Percentiles rank a stretch among this genome's conserved stretches.
phyloP scores from a whole-genome alignment of 345 rosid species.

The Kandelia obovata region DNA sequence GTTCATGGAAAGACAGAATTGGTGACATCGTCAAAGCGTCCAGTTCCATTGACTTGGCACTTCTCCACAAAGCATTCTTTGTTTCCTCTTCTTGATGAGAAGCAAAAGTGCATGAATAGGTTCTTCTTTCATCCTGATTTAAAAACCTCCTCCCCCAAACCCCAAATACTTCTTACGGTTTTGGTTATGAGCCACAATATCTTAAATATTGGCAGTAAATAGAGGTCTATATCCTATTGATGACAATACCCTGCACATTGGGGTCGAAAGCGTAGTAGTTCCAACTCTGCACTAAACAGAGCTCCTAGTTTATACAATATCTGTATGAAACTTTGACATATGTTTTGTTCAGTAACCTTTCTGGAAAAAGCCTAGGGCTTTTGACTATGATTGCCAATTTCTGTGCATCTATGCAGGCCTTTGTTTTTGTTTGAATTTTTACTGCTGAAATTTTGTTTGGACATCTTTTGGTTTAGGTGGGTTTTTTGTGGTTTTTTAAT shows the following conservation, averaged over 20 bases:
- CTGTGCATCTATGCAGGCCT: not conserved
- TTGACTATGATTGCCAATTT: not conserved
- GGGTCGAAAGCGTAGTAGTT: not conserved
- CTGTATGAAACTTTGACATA: not conserved
- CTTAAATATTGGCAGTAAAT: not conserved
- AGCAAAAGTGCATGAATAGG: slow-evolving; percentile 79
- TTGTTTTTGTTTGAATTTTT: not conserved
- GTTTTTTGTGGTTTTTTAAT: not conserved
- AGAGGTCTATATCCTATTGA: not conserved
- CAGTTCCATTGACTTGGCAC: slow-evolving; percentile 96
- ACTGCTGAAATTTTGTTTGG: not conserved
- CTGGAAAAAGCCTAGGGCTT: not conserved
- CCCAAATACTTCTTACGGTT: not conserved
- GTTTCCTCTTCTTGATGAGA: slow-evolving; percentile 78
- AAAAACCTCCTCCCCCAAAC: not conserved
- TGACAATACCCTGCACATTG: not conserved
- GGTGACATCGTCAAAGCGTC: slow-evolving; percentile 81
- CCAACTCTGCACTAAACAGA: not conserved
- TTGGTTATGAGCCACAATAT: not conserved
- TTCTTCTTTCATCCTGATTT: slow-evolving; percentile 18
- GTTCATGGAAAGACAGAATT: slow-evolving; percentile 90
- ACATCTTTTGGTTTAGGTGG: not conserved
- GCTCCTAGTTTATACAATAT: not conserved
- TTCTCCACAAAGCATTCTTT: slow-evolving; percentile 72
- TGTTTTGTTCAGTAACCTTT: not conserved